phyloP scores from a whole-genome alignment of 441 rosid genomes.

The Populus tomentosa region DNA sequence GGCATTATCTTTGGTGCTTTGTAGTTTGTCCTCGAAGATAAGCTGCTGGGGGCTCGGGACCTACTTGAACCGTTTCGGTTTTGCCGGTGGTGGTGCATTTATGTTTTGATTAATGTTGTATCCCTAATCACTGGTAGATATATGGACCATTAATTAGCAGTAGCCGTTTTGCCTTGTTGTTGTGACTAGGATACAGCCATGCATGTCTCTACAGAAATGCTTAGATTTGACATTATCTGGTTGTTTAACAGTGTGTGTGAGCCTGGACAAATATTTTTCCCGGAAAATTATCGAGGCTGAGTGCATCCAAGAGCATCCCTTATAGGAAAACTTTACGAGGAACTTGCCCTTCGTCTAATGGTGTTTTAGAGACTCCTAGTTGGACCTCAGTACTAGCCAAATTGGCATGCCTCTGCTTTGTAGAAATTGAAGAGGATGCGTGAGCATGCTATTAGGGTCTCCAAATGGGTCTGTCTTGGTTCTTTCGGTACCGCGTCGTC shows the following conservation, averaged over 20 bases:
- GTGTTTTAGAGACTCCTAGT: neutral
- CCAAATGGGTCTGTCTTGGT: neutral
- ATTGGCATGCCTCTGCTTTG: neutral
- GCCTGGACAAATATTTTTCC: conserved; percentile 5
- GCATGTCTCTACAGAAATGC: conserved; percentile 2
- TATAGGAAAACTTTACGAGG: neutral
- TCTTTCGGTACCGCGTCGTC: neutral
- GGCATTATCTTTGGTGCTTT: neutral
- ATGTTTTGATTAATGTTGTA: too few relatives aligned
- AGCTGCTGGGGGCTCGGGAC: conserved; percentile 10
- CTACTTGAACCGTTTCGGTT: conserved; percentile 13
- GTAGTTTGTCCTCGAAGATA: neutral
- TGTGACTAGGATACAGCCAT: too few relatives aligned
- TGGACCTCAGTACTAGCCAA: neutral
- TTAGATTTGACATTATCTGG: neutral
- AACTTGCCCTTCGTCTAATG: neutral
- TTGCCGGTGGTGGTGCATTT: neutral
- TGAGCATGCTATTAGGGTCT: neutral
- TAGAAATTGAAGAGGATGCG: neutral
- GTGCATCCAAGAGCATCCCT: conserved; percentile 3
- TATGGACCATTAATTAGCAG: too few relatives aligned
- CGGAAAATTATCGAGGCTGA: neutral
- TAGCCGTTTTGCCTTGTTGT: too few relatives aligned
- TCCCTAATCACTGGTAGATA: too few relatives aligned
- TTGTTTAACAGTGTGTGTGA: neutral